Evolutionary conservation across 352 stramenopile genomes (phyloP), one percentile per base, ranked within the genome.

Genomic region (Phytophthora megakarya): DNA sequence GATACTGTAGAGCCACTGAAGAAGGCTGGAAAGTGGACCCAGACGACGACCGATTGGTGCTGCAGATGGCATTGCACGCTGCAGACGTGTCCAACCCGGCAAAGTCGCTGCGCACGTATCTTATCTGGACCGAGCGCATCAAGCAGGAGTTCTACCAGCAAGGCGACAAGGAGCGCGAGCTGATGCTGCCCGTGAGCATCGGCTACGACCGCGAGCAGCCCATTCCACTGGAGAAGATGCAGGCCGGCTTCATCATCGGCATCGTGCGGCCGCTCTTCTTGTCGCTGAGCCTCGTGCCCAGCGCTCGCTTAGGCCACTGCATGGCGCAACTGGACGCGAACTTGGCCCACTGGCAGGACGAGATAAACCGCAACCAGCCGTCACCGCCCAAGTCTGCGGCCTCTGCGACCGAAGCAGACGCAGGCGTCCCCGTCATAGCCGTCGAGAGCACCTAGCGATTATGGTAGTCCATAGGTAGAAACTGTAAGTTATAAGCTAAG

Each of bases 201-300:
- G 90, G 96, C 30, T 97, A 89, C 67, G 91, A 98, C 65, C 84
- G 92, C 13, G 68, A 96, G 22, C 88, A 91, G 47, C 84, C 88
- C 18, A 96, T 96, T 32, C 81, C 83, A 12, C 64, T 96, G 15
- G 77, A 92, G 48, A 95, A 97, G 63, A 90, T 91, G 67, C 94
- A 98, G 73, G 79, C 95, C 6, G 90, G 90, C 46, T 98, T 98
- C 63, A 97, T 98, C 58, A 89, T 98, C 33, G 95, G 92, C 51
- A 95, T 98, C 35, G 91, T 96, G 15, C 74, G 81, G 2, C 91
- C 91, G 21, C 73, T 93, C 9, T 93, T 93, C 60, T 42, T 79
- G 16, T 77, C 72, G 26, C 67, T 93, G 26, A 81, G 69, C 22
- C 70, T 77, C 37, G 55, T 95, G 18, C 86, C 86, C 2, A 71